Percentiles rank a stretch among this genome's conserved stretches.
phyloP scores from a whole-genome alignment of 805 yeast genomes.

The Nakazawaea wickerhamii region DNA sequence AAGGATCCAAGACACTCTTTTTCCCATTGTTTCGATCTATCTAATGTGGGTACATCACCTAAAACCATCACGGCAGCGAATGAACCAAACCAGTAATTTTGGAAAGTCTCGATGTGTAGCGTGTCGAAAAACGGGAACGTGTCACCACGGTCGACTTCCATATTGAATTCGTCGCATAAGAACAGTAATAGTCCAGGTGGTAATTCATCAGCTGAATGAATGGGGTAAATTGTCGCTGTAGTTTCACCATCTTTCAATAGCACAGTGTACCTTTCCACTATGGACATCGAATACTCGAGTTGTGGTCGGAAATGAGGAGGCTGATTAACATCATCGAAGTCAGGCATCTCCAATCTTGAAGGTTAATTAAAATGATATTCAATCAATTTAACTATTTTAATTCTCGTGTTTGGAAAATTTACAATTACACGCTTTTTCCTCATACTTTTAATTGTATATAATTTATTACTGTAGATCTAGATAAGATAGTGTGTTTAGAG shows the following conservation, averaged over 20 bases:
- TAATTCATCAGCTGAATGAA: slow-evolving; percentile 56
- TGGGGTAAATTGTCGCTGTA: slow-evolving; percentile 88
- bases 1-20: slow-evolving; percentile 89
- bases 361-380: not conserved
- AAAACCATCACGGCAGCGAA: slow-evolving; percentile 73
- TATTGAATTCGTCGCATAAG: slow-evolving; percentile 85
- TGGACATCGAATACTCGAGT: slow-evolving; percentile 28
- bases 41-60: slow-evolving; percentile 59
- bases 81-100: slow-evolving; percentile 81
- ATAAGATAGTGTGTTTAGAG: too few relatives aligned
- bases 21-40: slow-evolving; percentile 72
- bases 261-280: slow-evolving; percentile 65
- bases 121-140: slow-evolving; percentile 84
- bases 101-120: slow-evolving; percentile 69
- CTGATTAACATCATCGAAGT: slow-evolving; percentile 44
- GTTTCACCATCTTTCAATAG: slow-evolving; percentile 84
- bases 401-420: too few relatives aligned
- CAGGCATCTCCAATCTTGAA: slow-evolving; percentile 32
- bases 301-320: slow-evolving; percentile 40
- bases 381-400: not conserved
- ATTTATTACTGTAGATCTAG: not conserved
- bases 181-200: slow-evolving; percentile 79
- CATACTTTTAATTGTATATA: slow-evolving; percentile 12
- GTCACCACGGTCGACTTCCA: slow-evolving; percentile 86
- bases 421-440: too few relatives aligned